phyloP scores from a whole-genome alignment of 2,329 filamentous ascomycete genomes.

The Epichloe typhina region DNA sequence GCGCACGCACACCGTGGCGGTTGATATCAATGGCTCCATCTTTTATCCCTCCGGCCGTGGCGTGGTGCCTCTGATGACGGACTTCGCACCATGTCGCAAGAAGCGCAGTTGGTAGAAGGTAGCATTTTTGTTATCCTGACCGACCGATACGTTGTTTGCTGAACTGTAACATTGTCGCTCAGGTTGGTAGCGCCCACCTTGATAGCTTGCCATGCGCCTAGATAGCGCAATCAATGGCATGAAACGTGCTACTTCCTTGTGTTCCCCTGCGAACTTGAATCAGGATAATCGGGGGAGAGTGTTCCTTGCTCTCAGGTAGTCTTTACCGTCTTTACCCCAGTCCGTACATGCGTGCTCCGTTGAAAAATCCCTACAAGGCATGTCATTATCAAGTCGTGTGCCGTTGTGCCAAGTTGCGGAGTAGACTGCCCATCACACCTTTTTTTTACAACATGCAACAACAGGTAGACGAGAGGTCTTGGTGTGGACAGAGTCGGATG shows the following conservation, averaged over 20 bases:
- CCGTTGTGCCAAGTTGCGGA: neutral
- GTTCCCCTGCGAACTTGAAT: neutral
- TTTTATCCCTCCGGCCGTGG: no score
- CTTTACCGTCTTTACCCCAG: no score
- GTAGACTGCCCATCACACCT: neutral
- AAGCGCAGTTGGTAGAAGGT: no score
- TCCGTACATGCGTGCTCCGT: neutral
- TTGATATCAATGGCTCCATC: no score
- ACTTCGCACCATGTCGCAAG: no score
- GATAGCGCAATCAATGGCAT: neutral
- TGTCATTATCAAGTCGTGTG: neutral
- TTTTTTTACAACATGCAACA: neutral
- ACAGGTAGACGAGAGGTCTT: no score
- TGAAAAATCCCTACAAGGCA: neutral
- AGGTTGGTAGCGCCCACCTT: neutral
- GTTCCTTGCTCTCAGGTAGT: no score
- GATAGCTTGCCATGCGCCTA: neutral
- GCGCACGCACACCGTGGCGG: no score
- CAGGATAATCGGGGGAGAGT: neutral
- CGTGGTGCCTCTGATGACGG: no score
- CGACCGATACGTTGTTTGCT: neutral
- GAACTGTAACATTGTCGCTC: neutral
- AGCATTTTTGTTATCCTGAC: no score
- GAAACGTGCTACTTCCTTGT: slow-evolving; percentile 1
- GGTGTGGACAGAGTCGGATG: neutral